These are phyloP conservation scores for Rutstroemia sp. DNA, from an alignment of 2,329 filamentous ascomycete genomes.

Conservation along the genomic window DNA sequence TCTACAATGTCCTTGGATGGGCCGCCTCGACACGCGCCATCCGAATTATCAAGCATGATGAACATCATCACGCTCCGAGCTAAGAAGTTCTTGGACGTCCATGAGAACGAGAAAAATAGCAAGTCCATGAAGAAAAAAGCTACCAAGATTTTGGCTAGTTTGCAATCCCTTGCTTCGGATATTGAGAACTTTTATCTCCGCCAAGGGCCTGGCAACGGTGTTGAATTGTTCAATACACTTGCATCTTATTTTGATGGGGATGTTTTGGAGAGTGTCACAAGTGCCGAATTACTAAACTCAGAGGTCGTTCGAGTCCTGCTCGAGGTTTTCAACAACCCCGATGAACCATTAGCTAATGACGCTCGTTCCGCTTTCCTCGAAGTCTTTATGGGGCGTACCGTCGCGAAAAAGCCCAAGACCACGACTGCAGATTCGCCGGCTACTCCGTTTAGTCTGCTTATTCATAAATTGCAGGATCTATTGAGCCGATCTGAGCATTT, in stretches of 20 bases:
- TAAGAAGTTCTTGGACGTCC: constrained; percentile 73
- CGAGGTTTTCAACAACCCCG: constrained; percentile 68
- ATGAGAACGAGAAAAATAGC: constrained; percentile 68
- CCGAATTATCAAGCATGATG: constrained; percentile 51
- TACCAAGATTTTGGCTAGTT: constrained; percentile 61
- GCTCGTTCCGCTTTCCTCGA: constrained; percentile 81
- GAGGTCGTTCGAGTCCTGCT: constrained; percentile 81
- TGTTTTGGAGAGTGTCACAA: constrained; percentile 87
- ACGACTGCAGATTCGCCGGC: constrained; percentile 60
- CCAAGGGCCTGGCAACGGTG: constrained; percentile 47
- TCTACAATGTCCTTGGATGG: constrained; percentile 58
- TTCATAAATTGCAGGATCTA: constrained; percentile 91
- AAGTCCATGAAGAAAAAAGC: constrained; percentile 74
- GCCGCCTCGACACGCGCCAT: constrained; percentile 40
- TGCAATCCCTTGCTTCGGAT: constrained; percentile 64
- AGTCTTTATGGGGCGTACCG: constrained; percentile 77
- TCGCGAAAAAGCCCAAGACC: constrained; percentile 55
- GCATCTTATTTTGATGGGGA: constrained; percentile 83
- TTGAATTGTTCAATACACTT: constrained; percentile 63
- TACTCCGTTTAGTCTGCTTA: constrained; percentile 83
- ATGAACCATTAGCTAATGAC: constrained; percentile 52
- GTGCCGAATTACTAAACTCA: constrained; percentile 86
- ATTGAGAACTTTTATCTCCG: constrained; percentile 65
- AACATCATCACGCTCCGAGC: constrained; percentile 70
- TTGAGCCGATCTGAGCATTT: constrained; percentile 97